phyloP scores from a whole-genome alignment of 2,329 filamentous ascomycete genomes.

The Colletotrichum sp. region DNA sequence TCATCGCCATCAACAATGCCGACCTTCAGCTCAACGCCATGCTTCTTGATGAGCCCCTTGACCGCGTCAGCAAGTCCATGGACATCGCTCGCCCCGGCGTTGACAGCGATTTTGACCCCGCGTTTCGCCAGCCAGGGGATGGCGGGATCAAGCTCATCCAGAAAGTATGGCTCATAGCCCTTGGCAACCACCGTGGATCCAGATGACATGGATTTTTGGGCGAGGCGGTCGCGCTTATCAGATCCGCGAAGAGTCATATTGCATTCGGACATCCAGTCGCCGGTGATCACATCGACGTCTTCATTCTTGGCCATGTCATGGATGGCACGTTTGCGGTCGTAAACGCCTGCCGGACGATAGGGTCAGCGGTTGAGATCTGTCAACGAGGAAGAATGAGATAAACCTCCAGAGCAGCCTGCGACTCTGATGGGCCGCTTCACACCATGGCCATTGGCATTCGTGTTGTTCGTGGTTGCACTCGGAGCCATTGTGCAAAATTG shows the following conservation, averaged over 20 bases:
- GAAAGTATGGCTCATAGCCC: slow-evolving; percentile 47
- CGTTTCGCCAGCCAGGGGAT: slow-evolving; percentile 31
- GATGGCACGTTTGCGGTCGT: slow-evolving; percentile 38
- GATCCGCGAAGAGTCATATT: slow-evolving; percentile 34
- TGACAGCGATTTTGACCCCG: slow-evolving; percentile 39
- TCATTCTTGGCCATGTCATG: slow-evolving; percentile 29
- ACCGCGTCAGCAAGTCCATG: slow-evolving; percentile 25
- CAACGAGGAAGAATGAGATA: background rate
- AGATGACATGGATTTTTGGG: slow-evolving; percentile 28
- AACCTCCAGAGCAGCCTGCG: background rate
- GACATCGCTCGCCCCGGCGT: slow-evolving; percentile 39
- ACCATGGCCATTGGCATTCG: background rate
- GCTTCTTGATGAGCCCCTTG: slow-evolving; percentile 29
- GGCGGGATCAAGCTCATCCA: slow-evolving; percentile 34
- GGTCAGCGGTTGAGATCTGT: background rate
- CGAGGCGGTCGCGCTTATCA: slow-evolving; percentile 29
- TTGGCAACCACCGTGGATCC: slow-evolving; percentile 28
- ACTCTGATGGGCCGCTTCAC: background rate
- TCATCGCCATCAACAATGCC: slow-evolving; percentile 39
- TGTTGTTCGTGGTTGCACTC: background rate
- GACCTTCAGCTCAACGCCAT: slow-evolving; percentile 34
- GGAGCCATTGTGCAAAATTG: background rate
- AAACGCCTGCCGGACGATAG: slow-evolving; percentile 33
- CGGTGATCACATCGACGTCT: slow-evolving; percentile 33
- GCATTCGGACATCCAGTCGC: slow-evolving; percentile 36